Evolutionary conservation across 2,329 filamentous ascomycete genomes (phyloP), one percentile per base, ranked within the genome.

Genomic region (Fusarium haematococcum): DNA sequence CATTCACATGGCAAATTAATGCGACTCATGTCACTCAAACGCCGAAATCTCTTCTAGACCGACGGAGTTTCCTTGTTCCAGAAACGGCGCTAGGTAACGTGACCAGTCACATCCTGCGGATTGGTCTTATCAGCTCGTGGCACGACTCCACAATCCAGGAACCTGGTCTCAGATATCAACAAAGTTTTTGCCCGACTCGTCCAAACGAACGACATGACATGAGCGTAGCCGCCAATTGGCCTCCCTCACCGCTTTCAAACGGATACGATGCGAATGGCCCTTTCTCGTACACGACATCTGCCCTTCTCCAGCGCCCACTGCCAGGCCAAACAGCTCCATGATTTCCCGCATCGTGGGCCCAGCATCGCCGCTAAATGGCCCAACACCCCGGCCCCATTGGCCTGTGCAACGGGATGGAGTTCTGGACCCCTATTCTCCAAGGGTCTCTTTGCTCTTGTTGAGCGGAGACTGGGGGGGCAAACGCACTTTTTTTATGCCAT

Each of bases 381-480:
- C 58, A 73, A 67, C 68, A 57, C 61, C 48, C 20, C 25, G n/a
- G 52, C 56, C 70, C 57, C 64, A 76, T 77, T 77, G 75, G 75
- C 57, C 54, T 64, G 50, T 23, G 48, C 52, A 30, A 13, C 33
- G 18, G 23, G 33, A 60, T 59, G 60, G 30, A 18, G 67, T 48
- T 48, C 39, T 78, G 76, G 76, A 76, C 76, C 76, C 76, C 73
- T 78, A 78, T 76, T 73, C 61, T 61, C 39, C 43, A 60, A 32
- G 48, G 54, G 32, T 35, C 32, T 25, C 18, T 70, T 35, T 18
- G 10, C 64, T 61, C 59, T 69, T 63, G 61, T 57, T 45, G 63
- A 54, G 69, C 68, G 61, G 63, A 63, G 56, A 60, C 30, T 43
- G 45, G 45, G 45, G 45, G 23, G 45, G 16, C 45, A 50, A 27